Base-by-base conservation (phyloP, 495 filamentous ascomycete genomes). In the Xylaria curta region DNA sequence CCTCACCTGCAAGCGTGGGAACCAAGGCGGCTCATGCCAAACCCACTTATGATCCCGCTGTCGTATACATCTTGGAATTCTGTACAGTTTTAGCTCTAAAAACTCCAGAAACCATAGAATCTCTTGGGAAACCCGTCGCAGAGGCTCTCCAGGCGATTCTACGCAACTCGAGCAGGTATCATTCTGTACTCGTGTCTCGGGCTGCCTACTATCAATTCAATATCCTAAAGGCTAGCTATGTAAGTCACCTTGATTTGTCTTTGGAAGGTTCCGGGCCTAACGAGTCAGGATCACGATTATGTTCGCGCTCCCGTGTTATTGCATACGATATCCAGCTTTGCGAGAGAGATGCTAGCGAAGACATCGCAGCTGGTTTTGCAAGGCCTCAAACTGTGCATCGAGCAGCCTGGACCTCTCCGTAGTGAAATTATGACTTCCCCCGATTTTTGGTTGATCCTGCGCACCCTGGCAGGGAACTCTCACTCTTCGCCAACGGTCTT, bases 371-470 rank as follows among this genome's bases (percentile, higher is more conserved):
- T 93, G 0, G 87, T 94, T 1, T 83, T 97, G 36, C 91, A 92
- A 76, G 95, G 96, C 3, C 83, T 99, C 17, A 87, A 89, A 36
- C 84, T 91, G 24, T 98, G 96, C 76, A 90, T 95, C 69, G 89
- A 90, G 60, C 88, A 92, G 68, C 88, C 92, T 0, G 89, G 89
- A 33, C 89, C 90, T 31, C 86, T 99, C 26, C 89, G 93, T 68
- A 97, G 91, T 72, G 95, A 98, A 81, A 93, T 98, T 72, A 94
- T 95, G 76, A 94, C 93, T 24, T 97, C 95, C 33, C 96, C 96
- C 1, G 97, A 99, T 75, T 98, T 99, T 81, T 99, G 96, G 96
- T 91, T 93, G 19, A 94, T 97, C 51, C 83, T 99, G 46, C 89
- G 93, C 71, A 89, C 89, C 12, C 84, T 99, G 44, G 88, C 93